A percentile compares a stretch with the other conserved stretches of the same genome.
These are phyloP conservation scores for Pelargonium exstipulatum DNA, from an alignment of 441 rosid genomes.

Conservation along the genomic window DNA sequence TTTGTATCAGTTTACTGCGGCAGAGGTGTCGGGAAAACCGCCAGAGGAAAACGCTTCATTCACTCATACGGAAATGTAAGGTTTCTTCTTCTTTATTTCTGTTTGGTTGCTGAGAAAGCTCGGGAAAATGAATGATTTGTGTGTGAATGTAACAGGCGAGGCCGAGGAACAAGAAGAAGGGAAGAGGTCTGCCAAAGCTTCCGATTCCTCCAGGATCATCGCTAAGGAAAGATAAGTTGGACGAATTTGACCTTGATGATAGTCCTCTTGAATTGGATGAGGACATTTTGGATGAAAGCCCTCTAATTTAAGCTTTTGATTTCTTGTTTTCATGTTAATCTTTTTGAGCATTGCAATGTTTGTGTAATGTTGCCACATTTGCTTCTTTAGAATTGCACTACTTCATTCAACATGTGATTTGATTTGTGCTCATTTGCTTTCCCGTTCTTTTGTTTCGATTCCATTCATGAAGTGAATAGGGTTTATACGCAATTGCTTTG, in stretches of 20 bases:
- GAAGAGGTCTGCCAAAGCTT: constrained; percentile 9
- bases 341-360: not conserved
- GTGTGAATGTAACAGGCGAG: not conserved
- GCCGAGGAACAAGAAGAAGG: constrained; percentile 13
- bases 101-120: not conserved
- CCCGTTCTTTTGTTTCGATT: not conserved
- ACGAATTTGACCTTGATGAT: not conserved
- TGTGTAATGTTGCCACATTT: constrained; percentile 2
- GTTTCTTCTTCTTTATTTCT: not conserved
- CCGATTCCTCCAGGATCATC: constrained; percentile 7
- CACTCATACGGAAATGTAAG: constrained; percentile 12
- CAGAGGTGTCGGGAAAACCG: constrained; percentile 15
- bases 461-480: not conserved
- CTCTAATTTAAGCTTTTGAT: no score
- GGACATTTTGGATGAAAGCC: not conserved
- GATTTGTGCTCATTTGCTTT: not conserved
- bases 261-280: not conserved
- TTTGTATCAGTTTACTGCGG: constrained; percentile 6
- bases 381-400: not conserved
- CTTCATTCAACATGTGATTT: not conserved
- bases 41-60: constrained; percentile 15
- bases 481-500: not conserved
- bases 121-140: not conserved
- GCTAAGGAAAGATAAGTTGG: constrained; percentile 8
- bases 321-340: no score